Evolutionary conservation across 768 basidiomycete species (phyloP).

Genomic region (Leccinum boreale): DNA sequence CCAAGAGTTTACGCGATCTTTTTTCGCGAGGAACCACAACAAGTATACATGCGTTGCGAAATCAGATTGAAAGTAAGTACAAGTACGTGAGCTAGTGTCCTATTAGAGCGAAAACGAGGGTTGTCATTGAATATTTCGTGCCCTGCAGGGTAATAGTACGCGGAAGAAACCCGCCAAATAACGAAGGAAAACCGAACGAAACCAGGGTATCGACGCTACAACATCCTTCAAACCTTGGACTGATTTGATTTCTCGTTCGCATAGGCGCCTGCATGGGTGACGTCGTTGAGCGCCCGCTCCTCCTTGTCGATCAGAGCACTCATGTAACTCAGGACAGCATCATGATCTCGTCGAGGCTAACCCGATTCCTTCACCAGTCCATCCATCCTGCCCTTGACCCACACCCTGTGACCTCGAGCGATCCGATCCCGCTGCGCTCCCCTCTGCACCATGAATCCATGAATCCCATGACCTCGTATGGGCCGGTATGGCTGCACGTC

Average conservation of each 20-base stretch:
- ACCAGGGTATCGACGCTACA: background rate
- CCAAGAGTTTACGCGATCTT: too few species aligned
- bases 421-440: too few species aligned
- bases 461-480: constrained; percentile 69
- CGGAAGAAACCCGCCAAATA: background rate
- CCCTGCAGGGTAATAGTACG: background rate
- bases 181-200: background rate
- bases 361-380: too few species aligned
- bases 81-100: background rate
- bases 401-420: too few species aligned
- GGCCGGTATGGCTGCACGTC: constrained; percentile 54
- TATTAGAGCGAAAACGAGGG: background rate
- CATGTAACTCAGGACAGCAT: too few species aligned
- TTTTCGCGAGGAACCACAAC: too few species aligned
- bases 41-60: background rate
- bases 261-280: background rate
- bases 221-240: constrained; percentile 5
- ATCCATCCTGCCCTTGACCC: too few species aligned
- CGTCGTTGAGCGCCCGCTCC: constrained; percentile 30
- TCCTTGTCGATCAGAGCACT: constrained; percentile 49
- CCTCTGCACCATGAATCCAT: constrained; percentile 53
- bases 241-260: background rate
- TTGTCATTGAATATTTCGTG: background rate
- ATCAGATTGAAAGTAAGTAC: background rate
- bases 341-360: too few species aligned